phyloP scores from a whole-genome alignment of 495 filamentous ascomycete genomes.

The Penicillium canescens region DNA sequence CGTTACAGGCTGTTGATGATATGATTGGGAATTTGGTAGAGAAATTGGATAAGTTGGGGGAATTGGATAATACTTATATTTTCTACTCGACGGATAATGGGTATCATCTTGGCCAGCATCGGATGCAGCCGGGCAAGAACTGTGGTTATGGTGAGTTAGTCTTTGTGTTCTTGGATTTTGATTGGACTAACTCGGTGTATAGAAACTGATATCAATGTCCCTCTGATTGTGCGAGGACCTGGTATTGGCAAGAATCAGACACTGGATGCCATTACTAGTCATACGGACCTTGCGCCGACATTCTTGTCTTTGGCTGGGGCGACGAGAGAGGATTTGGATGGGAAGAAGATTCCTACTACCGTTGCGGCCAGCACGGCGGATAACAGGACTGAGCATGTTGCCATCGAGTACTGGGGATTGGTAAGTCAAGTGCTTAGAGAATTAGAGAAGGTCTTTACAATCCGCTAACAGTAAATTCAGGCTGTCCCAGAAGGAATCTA shows the following conservation, averaged over 20 bases:
- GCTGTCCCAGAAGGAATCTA: conserved; percentile 52
- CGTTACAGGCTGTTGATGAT: conserved; percentile 68
- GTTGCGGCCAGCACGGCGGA: conserved; percentile 27
- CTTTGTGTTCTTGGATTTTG: conserved; percentile 44
- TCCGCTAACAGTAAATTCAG: conserved; percentile 6
- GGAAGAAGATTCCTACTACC: conserved; percentile 49
- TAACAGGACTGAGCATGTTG: conserved; percentile 55
- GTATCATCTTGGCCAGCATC: conserved; percentile 68
- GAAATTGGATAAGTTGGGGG: conserved; percentile 46
- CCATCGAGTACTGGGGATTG: conserved; percentile 62
- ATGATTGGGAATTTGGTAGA: conserved; percentile 56
- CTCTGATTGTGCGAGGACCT: conserved; percentile 59
- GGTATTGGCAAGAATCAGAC: conserved; percentile 46
- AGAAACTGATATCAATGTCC: conserved; percentile 70
- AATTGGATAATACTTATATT: conserved; percentile 66
- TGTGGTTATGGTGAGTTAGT: conserved; percentile 65
- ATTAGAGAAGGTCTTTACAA: not conserved
- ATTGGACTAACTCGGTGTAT: not conserved
- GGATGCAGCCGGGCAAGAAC: conserved; percentile 67
- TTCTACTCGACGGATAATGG: conserved; percentile 71
- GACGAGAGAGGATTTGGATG: conserved; percentile 50
- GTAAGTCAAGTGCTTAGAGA: conserved; percentile 10
- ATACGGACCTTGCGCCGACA: conserved; percentile 68
- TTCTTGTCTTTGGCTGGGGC: conserved; percentile 50
- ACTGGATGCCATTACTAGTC: conserved; percentile 58